Evolutionary conservation across 2,329 filamentous ascomycete species (phyloP).

Genomic region (Talaromyces sp.): DNA sequence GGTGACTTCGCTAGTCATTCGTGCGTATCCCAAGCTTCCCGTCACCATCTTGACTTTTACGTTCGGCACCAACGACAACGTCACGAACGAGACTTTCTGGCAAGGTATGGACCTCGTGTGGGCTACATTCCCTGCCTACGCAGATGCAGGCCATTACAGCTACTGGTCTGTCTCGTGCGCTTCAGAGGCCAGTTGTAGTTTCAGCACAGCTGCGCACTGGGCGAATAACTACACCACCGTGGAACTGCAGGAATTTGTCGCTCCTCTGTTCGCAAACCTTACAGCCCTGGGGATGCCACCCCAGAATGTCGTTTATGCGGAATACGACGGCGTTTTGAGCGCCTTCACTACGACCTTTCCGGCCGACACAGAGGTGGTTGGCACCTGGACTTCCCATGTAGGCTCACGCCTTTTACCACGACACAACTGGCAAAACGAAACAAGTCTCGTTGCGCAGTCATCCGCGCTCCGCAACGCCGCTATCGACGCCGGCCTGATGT

Average conservation of each 20-base stretch:
- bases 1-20: conserved; percentile 55
- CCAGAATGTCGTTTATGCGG: conserved; percentile 5
- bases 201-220: conserved; percentile 3
- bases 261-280: conserved; percentile 7
- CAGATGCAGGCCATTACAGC: conserved; percentile 8
- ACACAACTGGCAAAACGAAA: background rate
- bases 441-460: conserved; percentile 1
- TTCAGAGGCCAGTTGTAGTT: conserved; percentile 9
- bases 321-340: conserved; percentile 6
- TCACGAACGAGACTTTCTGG: conserved; percentile 8
- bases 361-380: background rate
- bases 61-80: conserved; percentile 2
- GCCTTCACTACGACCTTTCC: conserved; percentile 6
- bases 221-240: conserved; percentile 3
- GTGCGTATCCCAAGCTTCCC: conserved; percentile 45
- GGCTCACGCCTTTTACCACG: conserved; percentile 7
- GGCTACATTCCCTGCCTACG: conserved; percentile 8
- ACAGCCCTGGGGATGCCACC: conserved; percentile 3
- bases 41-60: background rate
- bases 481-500: background rate
- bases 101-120: background rate
- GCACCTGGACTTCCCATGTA: background rate
- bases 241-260: conserved; percentile 1
- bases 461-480: background rate
- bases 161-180: conserved; percentile 6